Conservation (phyloP, 2,329 filamentous ascomycete species). For the Calonectria pteridis region DNA sequence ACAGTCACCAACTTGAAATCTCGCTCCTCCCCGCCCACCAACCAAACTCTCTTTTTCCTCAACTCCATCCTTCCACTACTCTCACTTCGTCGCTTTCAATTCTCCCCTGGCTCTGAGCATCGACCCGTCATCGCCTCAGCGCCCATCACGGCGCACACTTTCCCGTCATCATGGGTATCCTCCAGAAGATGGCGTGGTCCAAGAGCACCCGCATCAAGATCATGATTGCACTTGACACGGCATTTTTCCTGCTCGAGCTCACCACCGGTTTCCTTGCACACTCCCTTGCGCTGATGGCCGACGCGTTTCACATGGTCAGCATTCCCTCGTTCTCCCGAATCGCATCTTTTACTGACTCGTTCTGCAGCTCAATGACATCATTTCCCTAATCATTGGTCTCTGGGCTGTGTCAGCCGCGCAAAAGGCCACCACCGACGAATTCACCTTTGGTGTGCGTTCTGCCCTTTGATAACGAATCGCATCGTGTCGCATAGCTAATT, state of each 20-base stretch:
- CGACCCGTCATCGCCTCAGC: conserved; percentile 6
- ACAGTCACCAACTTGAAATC: conserved; percentile 34
- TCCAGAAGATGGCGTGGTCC: conserved; percentile 80
- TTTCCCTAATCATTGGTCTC: conserved; percentile 90
- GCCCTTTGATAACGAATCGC: not conserved
- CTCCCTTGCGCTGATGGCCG: conserved; percentile 92
- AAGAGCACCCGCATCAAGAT: conserved; percentile 94
- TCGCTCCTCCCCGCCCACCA: conserved; percentile 29
- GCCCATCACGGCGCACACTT: conserved; percentile 26
- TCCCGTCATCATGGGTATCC: conserved; percentile 44
- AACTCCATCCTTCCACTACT: conserved; percentile 16
- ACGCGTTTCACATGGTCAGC: conserved; percentile 96
- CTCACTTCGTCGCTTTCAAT: conserved; percentile 11
- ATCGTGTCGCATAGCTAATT: conserved; percentile 37
- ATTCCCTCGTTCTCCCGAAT: conserved; percentile 9
- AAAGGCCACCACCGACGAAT: conserved; percentile 87
- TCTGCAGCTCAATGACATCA: conserved; percentile 89
- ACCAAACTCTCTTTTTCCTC: conserved; percentile 19
- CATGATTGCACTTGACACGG: conserved; percentile 89
- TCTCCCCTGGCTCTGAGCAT: not conserved
- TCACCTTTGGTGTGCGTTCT: conserved; percentile 86
- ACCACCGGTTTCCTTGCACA: conserved; percentile 87
- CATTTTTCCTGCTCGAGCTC: conserved; percentile 92
- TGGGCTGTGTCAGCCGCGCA: conserved; percentile 95
- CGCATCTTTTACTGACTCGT: conserved; percentile 28